A percentile compares a stretch with the other conserved stretches of the same genome.
Evolutionary conservation across 139 green algal species (phyloP).

Genomic region (Zygnema cylindricum): DNA sequence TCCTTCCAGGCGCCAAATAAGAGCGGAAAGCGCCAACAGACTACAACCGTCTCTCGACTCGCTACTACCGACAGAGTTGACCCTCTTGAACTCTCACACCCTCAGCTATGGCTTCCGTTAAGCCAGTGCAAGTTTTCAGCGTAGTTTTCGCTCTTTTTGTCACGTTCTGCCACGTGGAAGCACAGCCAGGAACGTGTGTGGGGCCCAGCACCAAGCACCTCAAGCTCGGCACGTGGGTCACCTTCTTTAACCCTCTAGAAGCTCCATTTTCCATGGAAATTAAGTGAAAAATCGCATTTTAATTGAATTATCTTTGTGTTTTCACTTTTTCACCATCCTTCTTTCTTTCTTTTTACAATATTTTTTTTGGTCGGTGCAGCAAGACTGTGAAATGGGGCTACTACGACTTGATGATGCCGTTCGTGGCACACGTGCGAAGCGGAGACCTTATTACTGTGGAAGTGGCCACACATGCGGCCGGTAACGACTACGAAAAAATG

Average conservation of each 20-base stretch:
- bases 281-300: too few relatives aligned
- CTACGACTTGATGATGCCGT: slow-evolving; percentile 34
- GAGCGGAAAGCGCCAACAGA: too few relatives aligned
- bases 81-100: too few relatives aligned
- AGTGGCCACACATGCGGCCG: slow-evolving; percentile 70
- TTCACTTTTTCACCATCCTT: too few relatives aligned
- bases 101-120: too few relatives aligned
- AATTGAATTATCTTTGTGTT: too few relatives aligned
- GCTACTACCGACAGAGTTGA: too few relatives aligned
- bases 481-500: slow-evolving; percentile 75
- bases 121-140: too few relatives aligned
- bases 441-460: slow-evolving; percentile 71
- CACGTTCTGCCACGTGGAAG: too few relatives aligned
- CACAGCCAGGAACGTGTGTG: neutral
- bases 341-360: neutral
- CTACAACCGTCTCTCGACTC: too few relatives aligned
- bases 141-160: too few relatives aligned
- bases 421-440: slow-evolving; percentile 46
- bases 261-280: neutral
- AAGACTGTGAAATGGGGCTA: slow-evolving; percentile 42
- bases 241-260: neutral
- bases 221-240: neutral
- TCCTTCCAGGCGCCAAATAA: too few relatives aligned
- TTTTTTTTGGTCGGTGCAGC: neutral
- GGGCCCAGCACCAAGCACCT: neutral